phyloP scores from a whole-genome alignment of 345 rosid species.

The Aquilaria yunnanensis region DNA sequence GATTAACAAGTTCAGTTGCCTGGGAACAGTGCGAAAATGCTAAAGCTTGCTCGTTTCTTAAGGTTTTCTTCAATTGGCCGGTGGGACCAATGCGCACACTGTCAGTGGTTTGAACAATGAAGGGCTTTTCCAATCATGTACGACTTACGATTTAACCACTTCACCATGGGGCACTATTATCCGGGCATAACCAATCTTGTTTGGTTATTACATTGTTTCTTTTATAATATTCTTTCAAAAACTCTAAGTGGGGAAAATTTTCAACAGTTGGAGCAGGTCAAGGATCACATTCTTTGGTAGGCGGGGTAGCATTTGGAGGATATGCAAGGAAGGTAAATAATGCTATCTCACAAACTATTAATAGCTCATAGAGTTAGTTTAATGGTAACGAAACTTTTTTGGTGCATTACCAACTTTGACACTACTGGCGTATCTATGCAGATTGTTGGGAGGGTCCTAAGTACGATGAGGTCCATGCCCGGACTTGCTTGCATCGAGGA shows the following conservation, averaged over 20 bases:
- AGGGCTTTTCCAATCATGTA: constrained; percentile 35
- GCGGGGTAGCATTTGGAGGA: constrained; percentile 59
- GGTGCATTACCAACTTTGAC: neutral
- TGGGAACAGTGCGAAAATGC: neutral
- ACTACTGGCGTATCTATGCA: constrained; percentile 5
- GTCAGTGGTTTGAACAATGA: constrained; percentile 36
- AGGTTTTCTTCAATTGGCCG: constrained; percentile 63
- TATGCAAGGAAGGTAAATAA: constrained; percentile 48
- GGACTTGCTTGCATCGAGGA: constrained; percentile 36
- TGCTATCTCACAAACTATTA: neutral
- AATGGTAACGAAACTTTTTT: neutral
- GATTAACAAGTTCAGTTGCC: neutral
- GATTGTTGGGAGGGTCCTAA: constrained; percentile 57
- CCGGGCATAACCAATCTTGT: neutral
- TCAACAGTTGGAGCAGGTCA: constrained; percentile 1
- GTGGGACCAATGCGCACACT: constrained; percentile 54
- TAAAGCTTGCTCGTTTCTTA: neutral
- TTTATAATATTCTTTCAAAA: constrained; percentile 3
- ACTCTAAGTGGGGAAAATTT: constrained; percentile 7
- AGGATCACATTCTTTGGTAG: constrained; percentile 21
- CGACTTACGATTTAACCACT: constrained; percentile 13
- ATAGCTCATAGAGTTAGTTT: neutral
- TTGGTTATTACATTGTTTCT: neutral
- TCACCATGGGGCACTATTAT: neutral
- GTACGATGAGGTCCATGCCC: constrained; percentile 30